Base-by-base conservation (phyloP, 2,329 filamentous ascomycete species). In the Fusarium sp. region DNA sequence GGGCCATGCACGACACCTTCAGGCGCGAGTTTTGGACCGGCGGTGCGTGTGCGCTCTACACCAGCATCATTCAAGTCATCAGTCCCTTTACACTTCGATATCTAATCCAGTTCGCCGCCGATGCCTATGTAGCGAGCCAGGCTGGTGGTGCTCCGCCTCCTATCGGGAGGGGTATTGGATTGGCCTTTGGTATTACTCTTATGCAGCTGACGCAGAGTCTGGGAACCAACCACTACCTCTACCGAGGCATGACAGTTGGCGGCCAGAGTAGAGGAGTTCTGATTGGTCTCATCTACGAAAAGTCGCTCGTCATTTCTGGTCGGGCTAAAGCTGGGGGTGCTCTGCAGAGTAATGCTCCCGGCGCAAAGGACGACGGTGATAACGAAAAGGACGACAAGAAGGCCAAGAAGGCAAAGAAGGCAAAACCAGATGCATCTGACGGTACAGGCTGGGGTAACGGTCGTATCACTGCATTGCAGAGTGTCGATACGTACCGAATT, bases 381-480 rank as follows among this genome's bases (percentile, higher is more conserved):
- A 42, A 67, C 72, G 40, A 56, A 1, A 66, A 75, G 13, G 70
- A 76, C 45, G 78, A 82, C 48, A 74, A 72, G 6, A 74, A 77
- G 36, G 71, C 73, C 4, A 75, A 76, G 46, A 74, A 76, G 48
- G 72, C 76, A 13, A 75, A 79, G 44, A 75, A 79, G 22, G 75
- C 72, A 24, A 78, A 80, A 26, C 79, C 80, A 44, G 75, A 75
- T 4, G 64, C 70, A 6, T 69, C 74, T 5, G 91, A 95, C 69
- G 91, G 90, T 3, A 81, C 86, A 22, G 95, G 94, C 24, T 98
- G 94, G 94, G 89, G 89, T 54, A 98, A 97, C 70, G 95, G 95
- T 22, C 88, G 92, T 62, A 92, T 98, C 48, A 88, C 95, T 73
- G 96, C 96, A 67, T 74, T 98, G 68, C 97, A 98, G 93, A 94